Evolutionary conservation across 108 stramenopile genomes (phyloP), one percentile per base, ranked within the genome.

Genomic region (Skeletonema costatum): DNA sequence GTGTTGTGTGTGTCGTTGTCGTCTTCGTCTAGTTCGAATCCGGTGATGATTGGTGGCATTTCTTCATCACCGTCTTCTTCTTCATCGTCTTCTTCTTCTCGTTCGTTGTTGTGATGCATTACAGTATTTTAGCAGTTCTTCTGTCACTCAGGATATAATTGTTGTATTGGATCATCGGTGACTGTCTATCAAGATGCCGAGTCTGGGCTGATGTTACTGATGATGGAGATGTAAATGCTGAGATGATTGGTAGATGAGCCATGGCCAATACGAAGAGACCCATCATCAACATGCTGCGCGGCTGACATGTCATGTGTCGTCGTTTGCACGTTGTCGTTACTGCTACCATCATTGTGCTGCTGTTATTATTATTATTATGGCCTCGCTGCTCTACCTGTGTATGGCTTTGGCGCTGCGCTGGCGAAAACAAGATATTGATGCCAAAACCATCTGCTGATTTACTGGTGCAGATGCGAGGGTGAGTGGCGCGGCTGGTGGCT

Each of bases 1-100:
- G 46, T 44, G 39, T 62, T 9, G 17, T 59, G 0, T n/a, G 9
- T 8, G 19, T 56, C 66, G 29, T 70, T 56, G 7, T 56, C 66
- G 29, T 70, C 82, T 56, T 83, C 72, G 33, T 78, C 73, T 32
- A 70, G 10, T 51, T 78, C 68, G 58, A 82, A 78, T 31, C 53
- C 71, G 13, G 42, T 21, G 29, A 71, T 46, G 35, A 65, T 48
- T 31, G 75, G 74, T 35, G 75, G 74, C 38, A 60, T 75, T 16
- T 82, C 77, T 13, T 82, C 68, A 1, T 78, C 84, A 1, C 81
- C 80, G 1, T 81, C 80, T 0, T 66, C 70, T 29, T 68, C 66
- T 11, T 73, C 38, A 42, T 75, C 53, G 17, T 62, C 53, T 8
- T 68, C 65, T 30, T 66, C 66, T 14, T 42, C 65, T 12, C 35